Conservation (phyloP, 768 basidiomycete genomes). For the Phallus indusiatus region DNA sequence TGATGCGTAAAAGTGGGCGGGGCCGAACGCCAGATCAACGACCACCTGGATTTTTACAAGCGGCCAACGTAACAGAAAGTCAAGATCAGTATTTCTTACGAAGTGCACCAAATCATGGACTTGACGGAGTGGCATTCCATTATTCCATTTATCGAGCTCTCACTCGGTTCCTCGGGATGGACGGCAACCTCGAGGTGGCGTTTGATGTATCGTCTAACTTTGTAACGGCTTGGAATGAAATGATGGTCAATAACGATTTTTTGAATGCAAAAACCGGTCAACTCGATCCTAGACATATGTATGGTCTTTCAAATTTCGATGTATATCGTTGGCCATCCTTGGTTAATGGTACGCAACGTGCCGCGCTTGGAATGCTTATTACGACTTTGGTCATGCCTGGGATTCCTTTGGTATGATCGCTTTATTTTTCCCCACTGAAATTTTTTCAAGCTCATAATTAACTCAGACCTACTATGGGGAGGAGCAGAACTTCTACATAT, state of each 20-base stretch:
- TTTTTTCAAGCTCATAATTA: slow-evolving; percentile 8
- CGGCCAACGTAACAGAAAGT: slow-evolving; percentile 52
- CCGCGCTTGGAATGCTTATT: slow-evolving; percentile 71
- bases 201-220: slow-evolving; percentile 81
- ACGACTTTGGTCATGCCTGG: slow-evolving; percentile 79
- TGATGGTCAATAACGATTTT: slow-evolving; percentile 84
- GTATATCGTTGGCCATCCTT: slow-evolving; percentile 90
- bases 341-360: slow-evolving; percentile 71
- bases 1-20: slow-evolving; percentile 49
- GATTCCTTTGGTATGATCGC: slow-evolving; percentile 53
- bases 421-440: not conserved
- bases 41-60: slow-evolving; percentile 58
- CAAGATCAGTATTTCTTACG: slow-evolving; percentile 77
- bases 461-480: slow-evolving; percentile 77
- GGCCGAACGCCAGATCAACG: slow-evolving; percentile 68
- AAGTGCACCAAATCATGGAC: slow-evolving; percentile 42
- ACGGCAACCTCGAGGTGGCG: slow-evolving; percentile 86
- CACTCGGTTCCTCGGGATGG: slow-evolving; percentile 88
- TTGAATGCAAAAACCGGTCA: slow-evolving; percentile 55
- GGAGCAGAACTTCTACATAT: slow-evolving; percentile 84
- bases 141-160: slow-evolving; percentile 88
- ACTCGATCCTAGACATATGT: slow-evolving; percentile 84
- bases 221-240: slow-evolving; percentile 84
- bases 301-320: slow-evolving; percentile 90
- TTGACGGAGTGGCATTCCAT: slow-evolving; percentile 85